Evolutionary conservation across 192 early-diverging fungal species (phyloP).

Genomic region (Coemansia sp.): DNA sequence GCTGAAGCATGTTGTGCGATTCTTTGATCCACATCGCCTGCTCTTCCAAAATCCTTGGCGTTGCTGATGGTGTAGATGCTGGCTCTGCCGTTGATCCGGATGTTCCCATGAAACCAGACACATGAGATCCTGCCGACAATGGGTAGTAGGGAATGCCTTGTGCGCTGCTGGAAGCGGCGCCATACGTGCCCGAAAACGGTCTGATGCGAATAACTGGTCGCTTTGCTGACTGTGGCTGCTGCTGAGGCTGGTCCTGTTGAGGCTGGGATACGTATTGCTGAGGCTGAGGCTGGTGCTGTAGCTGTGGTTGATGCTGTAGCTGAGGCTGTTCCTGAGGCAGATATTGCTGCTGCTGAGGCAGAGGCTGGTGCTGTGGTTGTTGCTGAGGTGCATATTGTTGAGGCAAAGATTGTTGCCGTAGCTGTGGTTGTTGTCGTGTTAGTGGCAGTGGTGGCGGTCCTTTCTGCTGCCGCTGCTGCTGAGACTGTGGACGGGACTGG

Average conservation of each 20-base stretch:
- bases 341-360: no score
- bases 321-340: no score
- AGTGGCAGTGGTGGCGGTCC: no score
- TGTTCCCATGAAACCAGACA: not conserved
- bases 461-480: no score
- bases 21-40: conserved; percentile 37
- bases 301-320: not conserved
- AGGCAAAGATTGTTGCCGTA: not conserved
- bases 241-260: not conserved
- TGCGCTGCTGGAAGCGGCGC: not conserved
- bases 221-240: conserved; percentile 9
- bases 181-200: conserved; percentile 11
- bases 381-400: no score
- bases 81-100: not conserved
- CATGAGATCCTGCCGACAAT: conserved; percentile 2
- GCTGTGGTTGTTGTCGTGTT: not conserved
- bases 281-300: not conserved
- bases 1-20: conserved; percentile 40
- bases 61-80: not conserved
- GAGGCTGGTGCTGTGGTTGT: no score
- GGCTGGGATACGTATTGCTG: no score
- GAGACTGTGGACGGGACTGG: not conserved
- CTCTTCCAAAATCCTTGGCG: conserved; percentile 21
- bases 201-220: conserved; percentile 33
- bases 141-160: not conserved